phyloP scores from a whole-genome alignment of 345 rosid genomes.

The Carallia pectinifolia region DNA sequence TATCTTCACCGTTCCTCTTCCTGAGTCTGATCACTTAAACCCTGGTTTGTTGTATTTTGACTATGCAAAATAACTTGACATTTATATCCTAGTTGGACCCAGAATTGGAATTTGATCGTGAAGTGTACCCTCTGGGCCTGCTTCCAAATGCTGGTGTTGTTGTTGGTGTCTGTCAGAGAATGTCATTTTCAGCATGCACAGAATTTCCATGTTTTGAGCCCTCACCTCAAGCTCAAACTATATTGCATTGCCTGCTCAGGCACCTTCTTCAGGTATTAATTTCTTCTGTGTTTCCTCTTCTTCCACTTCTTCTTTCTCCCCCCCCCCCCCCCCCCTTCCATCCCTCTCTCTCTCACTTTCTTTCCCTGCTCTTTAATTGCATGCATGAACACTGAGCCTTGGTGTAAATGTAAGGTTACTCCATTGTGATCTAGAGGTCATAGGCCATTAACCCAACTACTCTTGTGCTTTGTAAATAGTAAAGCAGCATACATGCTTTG shows the following conservation, averaged over 20 bases:
- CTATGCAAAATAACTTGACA: slow-evolving; percentile 14
- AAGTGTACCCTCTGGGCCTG: slow-evolving; percentile 94
- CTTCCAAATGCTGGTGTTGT: slow-evolving; percentile 95
- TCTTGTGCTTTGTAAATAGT: no score
- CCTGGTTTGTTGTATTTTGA: neutral
- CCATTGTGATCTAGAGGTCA: no score
- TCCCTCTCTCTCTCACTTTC: neutral
- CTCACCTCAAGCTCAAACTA: slow-evolving; percentile 96
- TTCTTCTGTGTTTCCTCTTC: slow-evolving; percentile 2
- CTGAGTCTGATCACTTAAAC: neutral
- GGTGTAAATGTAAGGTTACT: no score
- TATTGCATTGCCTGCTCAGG: slow-evolving; percentile 92
- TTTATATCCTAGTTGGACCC: slow-evolving; percentile 78
- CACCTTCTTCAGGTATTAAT: slow-evolving; percentile 95
- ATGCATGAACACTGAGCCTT: no score
- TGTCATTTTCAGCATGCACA: slow-evolving; percentile 96
- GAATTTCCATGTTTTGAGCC: slow-evolving; percentile 99
- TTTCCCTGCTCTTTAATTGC: no score
- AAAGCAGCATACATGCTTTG: no score
- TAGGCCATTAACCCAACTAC: no score
- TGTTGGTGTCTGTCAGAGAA: slow-evolving; percentile 92
- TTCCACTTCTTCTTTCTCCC: neutral
- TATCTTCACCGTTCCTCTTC: neutral
- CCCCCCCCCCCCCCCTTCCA: slow-evolving; percentile 1
- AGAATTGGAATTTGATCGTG: slow-evolving; percentile 95